A percentile compares a stretch with the other conserved stretches of the same genome.
phyloP scores from a whole-genome alignment of 2,329 filamentous ascomycete genomes.

The Pseudogymnoascus sp. region DNA sequence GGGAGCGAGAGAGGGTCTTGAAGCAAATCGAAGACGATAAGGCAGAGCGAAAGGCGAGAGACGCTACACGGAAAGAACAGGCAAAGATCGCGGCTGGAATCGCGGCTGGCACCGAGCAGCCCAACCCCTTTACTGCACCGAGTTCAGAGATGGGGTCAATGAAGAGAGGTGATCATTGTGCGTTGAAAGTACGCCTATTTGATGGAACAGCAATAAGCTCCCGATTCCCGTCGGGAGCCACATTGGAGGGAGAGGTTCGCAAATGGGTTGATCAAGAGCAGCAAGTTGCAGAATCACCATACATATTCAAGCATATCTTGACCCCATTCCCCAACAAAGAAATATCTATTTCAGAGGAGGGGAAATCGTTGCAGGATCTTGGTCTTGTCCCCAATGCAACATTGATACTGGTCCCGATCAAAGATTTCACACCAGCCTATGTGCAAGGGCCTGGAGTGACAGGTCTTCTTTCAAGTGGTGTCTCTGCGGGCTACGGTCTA shows the following conservation, averaged over 20 bases:
- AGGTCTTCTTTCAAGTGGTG: slow-evolving; percentile 29
- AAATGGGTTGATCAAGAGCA: slow-evolving; percentile 59
- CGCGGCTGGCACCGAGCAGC: not conserved
- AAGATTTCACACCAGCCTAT: slow-evolving; percentile 52
- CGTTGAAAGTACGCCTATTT: slow-evolving; percentile 72
- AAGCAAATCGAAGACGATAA: slow-evolving; percentile 71
- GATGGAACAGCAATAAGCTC: slow-evolving; percentile 73
- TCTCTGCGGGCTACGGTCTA: slow-evolving; percentile 29
- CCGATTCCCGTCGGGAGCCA: slow-evolving; percentile 57
- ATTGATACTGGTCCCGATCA: slow-evolving; percentile 68
- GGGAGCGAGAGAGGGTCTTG: slow-evolving; percentile 63
- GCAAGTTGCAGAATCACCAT: slow-evolving; percentile 39
- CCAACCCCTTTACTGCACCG: slow-evolving; percentile 4
- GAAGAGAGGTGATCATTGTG: slow-evolving; percentile 34
- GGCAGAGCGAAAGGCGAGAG: slow-evolving; percentile 51
- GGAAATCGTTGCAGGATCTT: slow-evolving; percentile 55
- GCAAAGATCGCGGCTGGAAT: slow-evolving; percentile 15
- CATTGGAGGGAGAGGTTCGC: slow-evolving; percentile 58
- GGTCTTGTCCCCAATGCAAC: slow-evolving; percentile 73
- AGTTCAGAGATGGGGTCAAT: slow-evolving; percentile 10
- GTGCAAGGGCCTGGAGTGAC: slow-evolving; percentile 24
- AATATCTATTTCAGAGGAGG: slow-evolving; percentile 69
- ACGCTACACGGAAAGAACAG: slow-evolving; percentile 41
- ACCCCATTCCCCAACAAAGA: slow-evolving; percentile 67
- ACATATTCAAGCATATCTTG: slow-evolving; percentile 76